Conservation (phyloP, 2,329 filamentous ascomycete genomes). For the Fusarium humuli region DNA sequence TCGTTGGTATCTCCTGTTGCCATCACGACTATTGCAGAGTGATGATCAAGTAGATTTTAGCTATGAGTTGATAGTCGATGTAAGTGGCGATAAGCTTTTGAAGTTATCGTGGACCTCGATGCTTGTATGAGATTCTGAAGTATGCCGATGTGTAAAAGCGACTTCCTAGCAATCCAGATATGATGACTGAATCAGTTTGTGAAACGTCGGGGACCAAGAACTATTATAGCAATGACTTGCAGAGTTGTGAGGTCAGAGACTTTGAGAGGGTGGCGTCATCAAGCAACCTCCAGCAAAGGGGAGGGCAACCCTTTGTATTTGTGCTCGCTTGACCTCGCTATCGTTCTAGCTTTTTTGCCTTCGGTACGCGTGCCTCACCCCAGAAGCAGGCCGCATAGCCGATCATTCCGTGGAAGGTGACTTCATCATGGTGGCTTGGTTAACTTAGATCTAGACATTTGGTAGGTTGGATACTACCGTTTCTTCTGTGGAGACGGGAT, state of each 20-base stretch:
- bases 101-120: neutral
- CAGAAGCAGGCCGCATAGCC: conserved; percentile 21
- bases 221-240: neutral
- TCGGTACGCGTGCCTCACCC: conserved; percentile 20
- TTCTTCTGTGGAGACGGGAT: conserved; percentile 9
- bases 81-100: neutral
- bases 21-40: conserved; percentile 12
- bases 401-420: conserved; percentile 29
- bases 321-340: neutral
- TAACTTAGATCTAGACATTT: conserved; percentile 12
- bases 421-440: conserved; percentile 41
- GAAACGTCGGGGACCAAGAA: neutral
- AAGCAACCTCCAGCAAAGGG: conserved; percentile 1
- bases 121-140: neutral
- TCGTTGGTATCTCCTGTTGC: conserved; percentile 19
- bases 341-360: neutral
- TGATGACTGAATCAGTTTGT: neutral
- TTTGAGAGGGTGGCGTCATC: conserved; percentile 32
- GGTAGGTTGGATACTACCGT: conserved; percentile 17
- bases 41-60: neutral
- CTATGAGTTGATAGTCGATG: neutral
- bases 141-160: neutral
- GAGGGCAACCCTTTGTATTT: conserved; percentile 31
- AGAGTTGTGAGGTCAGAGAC: conserved; percentile 30
- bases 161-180: neutral